These are phyloP conservation scores for Dactylellina haptotyla DNA, from an alignment of 2,329 filamentous ascomycete species.

Conservation along the genomic window DNA sequence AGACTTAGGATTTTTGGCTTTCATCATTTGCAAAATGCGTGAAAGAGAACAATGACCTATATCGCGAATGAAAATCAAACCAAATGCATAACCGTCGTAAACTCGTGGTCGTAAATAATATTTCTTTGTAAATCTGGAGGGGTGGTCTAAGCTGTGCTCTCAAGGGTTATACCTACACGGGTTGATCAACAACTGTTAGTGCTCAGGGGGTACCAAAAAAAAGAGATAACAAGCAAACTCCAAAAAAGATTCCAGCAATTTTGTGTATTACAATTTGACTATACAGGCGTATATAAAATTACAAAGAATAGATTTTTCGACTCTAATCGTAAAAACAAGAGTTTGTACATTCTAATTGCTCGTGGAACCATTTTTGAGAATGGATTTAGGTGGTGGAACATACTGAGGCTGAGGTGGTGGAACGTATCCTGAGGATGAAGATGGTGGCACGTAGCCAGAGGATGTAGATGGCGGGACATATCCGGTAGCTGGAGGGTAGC, in stretches of 20 bases:
- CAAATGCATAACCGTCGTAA: conserved; percentile 32
- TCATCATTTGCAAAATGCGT: conserved; percentile 4
- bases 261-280: not conserved
- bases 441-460: conserved; percentile 9
- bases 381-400: conserved; percentile 52
- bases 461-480: conserved; percentile 23
- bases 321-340: not conserved
- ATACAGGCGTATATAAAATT: conserved; percentile 17
- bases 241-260: not conserved
- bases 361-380: conserved; percentile 51
- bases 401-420: conserved; percentile 53
- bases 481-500: conserved; percentile 45
- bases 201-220: conserved; percentile 9
- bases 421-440: conserved; percentile 37
- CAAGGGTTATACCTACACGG: conserved; percentile 51
- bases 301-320: conserved; percentile 6
- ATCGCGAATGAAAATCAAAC: conserved; percentile 1
- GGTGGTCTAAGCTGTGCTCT: conserved; percentile 17
- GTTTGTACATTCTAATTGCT: conserved; percentile 41
- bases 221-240: not conserved
- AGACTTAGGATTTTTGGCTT: conserved; percentile 13
- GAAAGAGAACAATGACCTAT: not conserved
- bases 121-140: conserved; percentile 18
- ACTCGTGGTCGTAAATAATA: conserved; percentile 32
- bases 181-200: conserved; percentile 52